Percentiles rank a stretch among this genome's conserved stretches.
Conservation (phyloP, 352 stramenopile species). For the Globisporangium alternatum region DNA sequence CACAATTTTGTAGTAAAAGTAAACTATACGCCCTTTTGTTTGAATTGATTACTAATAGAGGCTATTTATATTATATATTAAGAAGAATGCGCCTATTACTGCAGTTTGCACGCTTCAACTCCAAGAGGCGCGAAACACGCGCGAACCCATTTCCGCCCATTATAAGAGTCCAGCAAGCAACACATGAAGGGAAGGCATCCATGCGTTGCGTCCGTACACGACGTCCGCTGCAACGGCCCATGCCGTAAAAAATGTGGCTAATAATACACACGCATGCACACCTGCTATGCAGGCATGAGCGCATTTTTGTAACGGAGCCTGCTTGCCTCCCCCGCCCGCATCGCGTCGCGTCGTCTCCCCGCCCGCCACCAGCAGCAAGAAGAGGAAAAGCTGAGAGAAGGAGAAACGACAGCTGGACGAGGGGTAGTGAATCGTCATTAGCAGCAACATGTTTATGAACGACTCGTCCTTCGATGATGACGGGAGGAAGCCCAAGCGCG, state of each 20-base stretch:
- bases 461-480: conserved; percentile 76
- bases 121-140: neutral
- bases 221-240: neutral
- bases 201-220: conserved; percentile 4
- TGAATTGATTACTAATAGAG: no score
- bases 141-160: neutral
- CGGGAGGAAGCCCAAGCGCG: conserved; percentile 21
- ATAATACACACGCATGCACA: neutral
- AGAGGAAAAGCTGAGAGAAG: neutral
- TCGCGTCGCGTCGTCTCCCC: neutral
- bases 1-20: no score
- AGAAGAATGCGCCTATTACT: neutral
- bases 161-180: neutral
- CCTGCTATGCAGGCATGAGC: neutral
- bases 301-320: conserved; percentile 10
- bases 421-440: neutral
- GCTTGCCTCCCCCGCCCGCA: neutral
- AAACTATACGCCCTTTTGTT: no score
- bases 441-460: conserved; percentile 81
- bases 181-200: neutral
- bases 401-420: neutral
- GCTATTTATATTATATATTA: neutral
- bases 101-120: neutral
- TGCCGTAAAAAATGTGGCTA: neutral
- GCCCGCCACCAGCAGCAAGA: conserved; percentile 1